Conservation (phyloP, 805 yeast species). For the Komagataella ulmi region DNA sequence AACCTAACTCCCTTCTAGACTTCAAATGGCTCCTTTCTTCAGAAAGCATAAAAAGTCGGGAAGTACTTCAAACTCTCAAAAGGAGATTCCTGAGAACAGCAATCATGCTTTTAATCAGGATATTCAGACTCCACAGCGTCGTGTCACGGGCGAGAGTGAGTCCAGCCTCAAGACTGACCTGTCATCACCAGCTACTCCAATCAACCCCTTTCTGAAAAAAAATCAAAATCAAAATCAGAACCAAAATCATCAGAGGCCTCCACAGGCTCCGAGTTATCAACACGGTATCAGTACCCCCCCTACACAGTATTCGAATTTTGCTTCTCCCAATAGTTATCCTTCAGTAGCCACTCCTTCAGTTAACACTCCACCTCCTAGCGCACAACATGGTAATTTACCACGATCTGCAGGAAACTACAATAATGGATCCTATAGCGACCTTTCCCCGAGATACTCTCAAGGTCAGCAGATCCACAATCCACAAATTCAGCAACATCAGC, state of each 20-base stretch:
- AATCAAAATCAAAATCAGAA: background rate
- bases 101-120: background rate
- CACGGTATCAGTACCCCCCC: background rate
- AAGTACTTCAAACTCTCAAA: background rate
- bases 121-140: background rate
- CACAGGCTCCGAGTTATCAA: background rate
- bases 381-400: background rate
- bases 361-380: background rate
- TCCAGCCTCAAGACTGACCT: background rate
- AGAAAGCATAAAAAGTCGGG: background rate
- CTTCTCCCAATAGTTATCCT: background rate
- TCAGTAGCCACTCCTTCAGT: background rate
- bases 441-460: background rate
- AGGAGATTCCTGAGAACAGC: background rate
- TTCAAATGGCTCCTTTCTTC: slow-evolving; percentile 1
- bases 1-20: background rate
- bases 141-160: background rate
- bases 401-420: background rate
- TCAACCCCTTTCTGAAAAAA: background rate
- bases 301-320: background rate
- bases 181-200: background rate
- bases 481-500: background rate
- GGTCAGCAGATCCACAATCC: background rate
- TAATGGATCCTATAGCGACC: background rate
- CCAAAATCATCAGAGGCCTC: background rate